Evolutionary conservation across 805 yeast genomes (phyloP).

Genomic region (Yamadazyma akitaensis): DNA sequence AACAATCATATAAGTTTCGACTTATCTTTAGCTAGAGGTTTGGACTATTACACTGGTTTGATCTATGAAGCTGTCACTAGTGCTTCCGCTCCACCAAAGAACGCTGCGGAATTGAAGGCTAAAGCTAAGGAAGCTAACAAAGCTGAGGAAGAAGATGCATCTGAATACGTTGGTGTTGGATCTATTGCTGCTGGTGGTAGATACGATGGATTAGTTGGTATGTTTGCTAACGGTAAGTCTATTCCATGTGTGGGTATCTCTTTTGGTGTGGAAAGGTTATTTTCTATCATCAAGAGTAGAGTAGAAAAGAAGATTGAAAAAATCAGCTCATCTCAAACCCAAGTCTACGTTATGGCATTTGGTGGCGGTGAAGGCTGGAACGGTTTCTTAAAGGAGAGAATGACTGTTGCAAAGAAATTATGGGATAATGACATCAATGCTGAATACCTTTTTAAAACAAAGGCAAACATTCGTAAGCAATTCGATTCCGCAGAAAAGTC

Average conservation of each 20-base stretch:
- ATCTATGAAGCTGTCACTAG: constrained; percentile 95
- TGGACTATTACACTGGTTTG: constrained; percentile 95
- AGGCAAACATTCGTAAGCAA: constrained; percentile 93
- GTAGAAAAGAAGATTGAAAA: constrained; percentile 53
- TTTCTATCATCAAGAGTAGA: constrained; percentile 82
- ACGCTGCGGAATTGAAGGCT: constrained; percentile 65
- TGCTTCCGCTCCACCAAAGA: constrained; percentile 92
- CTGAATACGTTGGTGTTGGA: constrained; percentile 96
- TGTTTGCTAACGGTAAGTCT: constrained; percentile 89
- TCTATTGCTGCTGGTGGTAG: constrained; percentile 99
- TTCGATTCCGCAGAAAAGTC: constrained; percentile 96
- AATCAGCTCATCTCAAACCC: constrained; percentile 82
- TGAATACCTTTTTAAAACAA: constrained; percentile 88
- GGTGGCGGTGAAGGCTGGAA: constrained; percentile 98
- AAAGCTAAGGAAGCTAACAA: constrained; percentile 25
- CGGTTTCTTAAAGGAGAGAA: constrained; percentile 89
- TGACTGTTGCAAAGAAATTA: constrained; percentile 74
- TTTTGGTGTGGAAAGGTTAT: constrained; percentile 93
- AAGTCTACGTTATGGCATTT: constrained; percentile 94
- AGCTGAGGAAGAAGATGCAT: constrained; percentile 64
- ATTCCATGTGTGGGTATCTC: constrained; percentile 98
- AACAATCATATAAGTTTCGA: constrained; percentile 73
- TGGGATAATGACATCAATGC: constrained; percentile 90
- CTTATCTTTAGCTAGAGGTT: constrained; percentile 92
- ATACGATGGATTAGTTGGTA: constrained; percentile 93